Base-by-base conservation (phyloP, 345 rosid genomes). In the Balakata baccata region DNA sequence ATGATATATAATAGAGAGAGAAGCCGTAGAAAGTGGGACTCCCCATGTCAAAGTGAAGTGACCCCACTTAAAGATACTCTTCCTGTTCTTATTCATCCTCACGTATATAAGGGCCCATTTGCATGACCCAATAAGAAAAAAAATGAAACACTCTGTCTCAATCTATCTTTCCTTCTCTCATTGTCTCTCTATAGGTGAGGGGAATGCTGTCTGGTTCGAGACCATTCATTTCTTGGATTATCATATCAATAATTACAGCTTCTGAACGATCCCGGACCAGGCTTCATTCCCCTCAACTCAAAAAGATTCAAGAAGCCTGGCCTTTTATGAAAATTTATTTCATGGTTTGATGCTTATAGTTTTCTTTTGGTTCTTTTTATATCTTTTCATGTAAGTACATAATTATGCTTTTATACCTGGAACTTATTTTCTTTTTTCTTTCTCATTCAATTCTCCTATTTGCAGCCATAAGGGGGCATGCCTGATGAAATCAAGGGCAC, bases 201-300 rank as follows among this genome's bases (percentile, higher is more conserved):
- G 86, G 88, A 75, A 79, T 85, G 90, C 83, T 83, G 87, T 80
- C 88, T 85, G 90, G 86, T 85, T 87, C 88, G 90, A 87, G 81
- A 83, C 81, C 88, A 71, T 83, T 79, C 84, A n/a, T 54, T 43
- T 43, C 68, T 60, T 60, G 53, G 57, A 29, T 52, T 29, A 29
- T 29, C 34, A 29, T 29, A 29, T 70, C 37, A 39, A 3, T 23
- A 7, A 56, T 13, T 43, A 23, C 64, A 13, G 59, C 66, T 10
- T 63, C 57, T 20, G 84, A 85, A 72, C 73, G 88, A 85, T 83
- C 74, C 83, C 88, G 88, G 88, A 85, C 88, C 88, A 85, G 88
- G 88, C 88, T 85, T 85, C 88, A 85, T 85, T 85, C 87, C 87
- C 84, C 87, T 51, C 81, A 85, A 77, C 84, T 51, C 5, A 60